These are phyloP conservation scores for Sugiyamaella sp. DNA, from an alignment of 1,139 yeast species.

Conservation along the genomic window DNA sequence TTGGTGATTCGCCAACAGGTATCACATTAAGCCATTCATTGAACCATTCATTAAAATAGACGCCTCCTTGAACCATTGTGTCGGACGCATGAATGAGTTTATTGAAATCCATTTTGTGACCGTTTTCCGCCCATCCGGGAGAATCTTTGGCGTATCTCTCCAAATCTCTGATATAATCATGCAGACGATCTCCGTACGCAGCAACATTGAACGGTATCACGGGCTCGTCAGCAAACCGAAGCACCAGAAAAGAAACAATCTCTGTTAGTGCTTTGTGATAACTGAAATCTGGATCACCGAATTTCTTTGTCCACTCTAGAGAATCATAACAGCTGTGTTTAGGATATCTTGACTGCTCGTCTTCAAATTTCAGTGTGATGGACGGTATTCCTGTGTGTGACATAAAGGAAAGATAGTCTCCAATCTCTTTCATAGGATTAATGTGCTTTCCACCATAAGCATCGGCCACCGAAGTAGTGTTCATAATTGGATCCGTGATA, in stretches of 20 bases:
- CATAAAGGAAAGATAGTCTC: slow-evolving; percentile 71
- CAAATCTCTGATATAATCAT: slow-evolving; percentile 53
- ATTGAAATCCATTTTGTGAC: slow-evolving; percentile 28
- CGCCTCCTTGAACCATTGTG: slow-evolving; percentile 33
- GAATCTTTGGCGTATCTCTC: slow-evolving; percentile 45
- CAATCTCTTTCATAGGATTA: slow-evolving; percentile 36
- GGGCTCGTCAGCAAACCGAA: slow-evolving; percentile 72
- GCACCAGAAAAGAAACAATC: slow-evolving; percentile 54
- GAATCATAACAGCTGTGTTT: slow-evolving; percentile 68
- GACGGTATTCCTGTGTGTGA: slow-evolving; percentile 71
- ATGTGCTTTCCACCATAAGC: slow-evolving; percentile 30
- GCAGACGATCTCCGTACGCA: slow-evolving; percentile 52
- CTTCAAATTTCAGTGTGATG: slow-evolving; percentile 55
- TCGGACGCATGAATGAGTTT: slow-evolving; percentile 35
- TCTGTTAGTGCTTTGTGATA: slow-evolving; percentile 63
- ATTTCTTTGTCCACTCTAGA: slow-evolving; percentile 55
- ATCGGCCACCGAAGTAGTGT: slow-evolving; percentile 30
- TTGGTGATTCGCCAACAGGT: slow-evolving; percentile 59
- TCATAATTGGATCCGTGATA: slow-evolving; percentile 45
- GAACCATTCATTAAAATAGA: slow-evolving; percentile 49
- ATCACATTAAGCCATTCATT: slow-evolving; percentile 57
- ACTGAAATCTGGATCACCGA: slow-evolving; percentile 59
- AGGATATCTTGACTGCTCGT: slow-evolving; percentile 48
- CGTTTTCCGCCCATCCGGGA: slow-evolving; percentile 8
- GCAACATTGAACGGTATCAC: slow-evolving; percentile 69